Evolutionary conservation across 139 green algal genomes (phyloP).

Genomic region (Coccomyxa sp.): DNA sequence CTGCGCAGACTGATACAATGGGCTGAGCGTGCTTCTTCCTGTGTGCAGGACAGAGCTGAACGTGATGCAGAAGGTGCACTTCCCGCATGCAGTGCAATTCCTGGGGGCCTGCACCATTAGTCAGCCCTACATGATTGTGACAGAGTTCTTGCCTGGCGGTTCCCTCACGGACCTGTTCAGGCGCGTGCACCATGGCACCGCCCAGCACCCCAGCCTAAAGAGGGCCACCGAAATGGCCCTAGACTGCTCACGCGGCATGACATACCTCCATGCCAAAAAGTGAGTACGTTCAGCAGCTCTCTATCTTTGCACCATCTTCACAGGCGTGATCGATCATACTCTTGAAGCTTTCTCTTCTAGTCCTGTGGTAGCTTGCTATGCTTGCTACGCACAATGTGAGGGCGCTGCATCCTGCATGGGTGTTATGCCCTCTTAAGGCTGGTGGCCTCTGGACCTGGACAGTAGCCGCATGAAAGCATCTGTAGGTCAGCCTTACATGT

Average conservation of each 20-base stretch:
- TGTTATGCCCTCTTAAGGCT: too few relatives aligned
- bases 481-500: too few relatives aligned
- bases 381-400: too few relatives aligned
- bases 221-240: slow-evolving; percentile 73
- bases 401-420: too few relatives aligned
- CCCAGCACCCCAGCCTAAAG: slow-evolving; percentile 7
- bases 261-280: slow-evolving; percentile 69
- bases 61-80: slow-evolving; percentile 39
- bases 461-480: too few relatives aligned
- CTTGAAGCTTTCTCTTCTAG: not conserved
- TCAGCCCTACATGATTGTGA: slow-evolving; percentile 78
- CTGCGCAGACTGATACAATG: too few relatives aligned
- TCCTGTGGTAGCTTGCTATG: too few relatives aligned
- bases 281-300: too few relatives aligned
- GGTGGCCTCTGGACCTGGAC: too few relatives aligned
- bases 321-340: not conserved
- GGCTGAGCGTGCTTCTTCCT: too few relatives aligned
- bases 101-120: slow-evolving; percentile 85
- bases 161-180: slow-evolving; percentile 7
- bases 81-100: slow-evolving; percentile 68
- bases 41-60: slow-evolving; percentile 41
- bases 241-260: slow-evolving; percentile 77
- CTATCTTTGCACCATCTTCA: too few relatives aligned
- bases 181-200: slow-evolving; percentile 2
- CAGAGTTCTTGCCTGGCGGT: slow-evolving; percentile 50